Percentiles rank a stretch among this genome's conserved stretches.
Conservation (phyloP, 1,284 basidiomycete genomes). For the Chondrostereum purpureum region DNA sequence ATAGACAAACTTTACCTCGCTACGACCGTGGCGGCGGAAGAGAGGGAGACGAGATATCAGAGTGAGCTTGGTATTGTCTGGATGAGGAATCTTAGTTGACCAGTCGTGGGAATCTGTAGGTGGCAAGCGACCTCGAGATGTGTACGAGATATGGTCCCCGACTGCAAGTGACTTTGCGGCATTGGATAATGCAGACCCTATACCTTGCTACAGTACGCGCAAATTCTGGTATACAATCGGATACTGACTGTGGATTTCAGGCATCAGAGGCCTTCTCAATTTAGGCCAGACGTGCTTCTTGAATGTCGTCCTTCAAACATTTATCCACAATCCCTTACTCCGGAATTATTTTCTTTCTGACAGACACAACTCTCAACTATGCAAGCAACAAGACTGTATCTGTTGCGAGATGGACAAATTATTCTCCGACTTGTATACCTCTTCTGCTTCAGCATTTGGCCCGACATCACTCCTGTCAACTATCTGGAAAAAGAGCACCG, state of each 20-base stretch:
- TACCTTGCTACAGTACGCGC: slow-evolving; percentile 60
- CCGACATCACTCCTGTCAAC: slow-evolving; percentile 82
- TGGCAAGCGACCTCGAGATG: slow-evolving; percentile 32
- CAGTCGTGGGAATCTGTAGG: slow-evolving; percentile 19
- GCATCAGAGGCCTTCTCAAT: slow-evolving; percentile 83
- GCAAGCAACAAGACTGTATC: slow-evolving; percentile 74
- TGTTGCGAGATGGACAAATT: slow-evolving; percentile 95
- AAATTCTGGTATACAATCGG: too few relatives aligned
- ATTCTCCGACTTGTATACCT: slow-evolving; percentile 66
- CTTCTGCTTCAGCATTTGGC: slow-evolving; percentile 55
- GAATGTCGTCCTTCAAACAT: slow-evolving; percentile 89
- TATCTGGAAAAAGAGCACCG: slow-evolving; percentile 81
- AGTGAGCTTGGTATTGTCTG: slow-evolving; percentile 8
- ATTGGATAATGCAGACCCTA: slow-evolving; percentile 28
- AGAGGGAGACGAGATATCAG: slow-evolving; percentile 34
- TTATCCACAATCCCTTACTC: slow-evolving; percentile 88
- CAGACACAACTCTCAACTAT: slow-evolving; percentile 67
- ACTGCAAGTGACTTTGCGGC: slow-evolving; percentile 30
- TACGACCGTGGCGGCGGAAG: slow-evolving; percentile 33
- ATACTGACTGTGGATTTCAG: slow-evolving; percentile 30
- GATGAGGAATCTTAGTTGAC: too few relatives aligned
- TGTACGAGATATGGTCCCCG: slow-evolving; percentile 36
- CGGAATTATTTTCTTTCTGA: slow-evolving; percentile 89
- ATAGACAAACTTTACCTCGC: slow-evolving; percentile 29
- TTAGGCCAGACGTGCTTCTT: slow-evolving; percentile 95